Evolutionary conservation across 2,329 filamentous ascomycete genomes (phyloP).

Genomic region (Metarhizium rileyi): DNA sequence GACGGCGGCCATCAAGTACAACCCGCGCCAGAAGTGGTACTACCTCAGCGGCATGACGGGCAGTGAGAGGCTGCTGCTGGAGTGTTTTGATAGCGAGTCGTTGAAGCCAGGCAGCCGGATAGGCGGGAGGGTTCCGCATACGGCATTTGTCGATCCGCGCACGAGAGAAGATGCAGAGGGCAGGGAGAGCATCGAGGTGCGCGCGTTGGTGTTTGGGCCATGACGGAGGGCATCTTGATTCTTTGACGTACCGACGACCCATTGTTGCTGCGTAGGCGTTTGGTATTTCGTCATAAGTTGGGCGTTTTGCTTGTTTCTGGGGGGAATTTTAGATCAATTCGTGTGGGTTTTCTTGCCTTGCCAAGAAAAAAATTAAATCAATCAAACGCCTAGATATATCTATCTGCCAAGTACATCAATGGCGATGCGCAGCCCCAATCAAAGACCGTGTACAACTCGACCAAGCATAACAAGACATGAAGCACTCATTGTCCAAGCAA

Average conservation of each 20-base stretch:
- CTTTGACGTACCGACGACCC: too few species aligned
- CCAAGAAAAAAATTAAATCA: background rate
- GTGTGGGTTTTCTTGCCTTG: too few species aligned
- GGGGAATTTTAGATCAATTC: too few species aligned
- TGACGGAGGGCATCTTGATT: slow-evolving; percentile 13
- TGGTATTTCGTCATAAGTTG: too few species aligned
- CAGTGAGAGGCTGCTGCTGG: slow-evolving; percentile 62
- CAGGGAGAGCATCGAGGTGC: slow-evolving; percentile 83
- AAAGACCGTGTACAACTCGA: background rate
- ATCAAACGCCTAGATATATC: background rate
- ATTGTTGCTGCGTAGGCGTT: too few species aligned
- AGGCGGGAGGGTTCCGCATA: slow-evolving; percentile 56
- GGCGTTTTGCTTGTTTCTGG: too few species aligned
- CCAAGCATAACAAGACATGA: background rate
- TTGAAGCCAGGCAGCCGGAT: slow-evolving; percentile 38
- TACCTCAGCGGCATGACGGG: slow-evolving; percentile 73
- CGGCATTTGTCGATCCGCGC: slow-evolving; percentile 68
- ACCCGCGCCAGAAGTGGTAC: slow-evolving; percentile 59
- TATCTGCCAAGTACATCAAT: background rate
- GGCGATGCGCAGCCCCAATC: background rate
- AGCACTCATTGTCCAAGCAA: background rate
- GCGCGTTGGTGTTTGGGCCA: slow-evolving; percentile 71
- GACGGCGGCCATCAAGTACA: slow-evolving; percentile 59
- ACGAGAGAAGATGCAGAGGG: slow-evolving; percentile 59
- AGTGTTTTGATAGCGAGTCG: slow-evolving; percentile 66